phyloP scores from a whole-genome alignment of 192 early-diverging fungal species.

The Umbelopsis isabellina region DNA sequence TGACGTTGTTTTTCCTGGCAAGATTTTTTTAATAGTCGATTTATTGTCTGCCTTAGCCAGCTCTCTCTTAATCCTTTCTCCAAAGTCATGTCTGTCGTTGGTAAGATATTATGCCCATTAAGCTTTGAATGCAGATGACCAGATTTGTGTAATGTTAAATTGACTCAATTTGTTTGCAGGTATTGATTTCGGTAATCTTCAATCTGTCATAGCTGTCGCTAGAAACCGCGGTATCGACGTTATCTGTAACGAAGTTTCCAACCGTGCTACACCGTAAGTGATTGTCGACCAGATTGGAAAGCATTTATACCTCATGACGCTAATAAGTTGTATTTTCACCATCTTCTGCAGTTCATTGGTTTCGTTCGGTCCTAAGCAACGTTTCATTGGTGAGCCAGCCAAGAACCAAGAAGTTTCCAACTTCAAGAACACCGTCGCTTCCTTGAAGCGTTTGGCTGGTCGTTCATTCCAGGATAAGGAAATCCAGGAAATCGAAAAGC shows the following conservation, averaged over 20 bases:
- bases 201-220: slow-evolving; percentile 95
- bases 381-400: slow-evolving; percentile 93
- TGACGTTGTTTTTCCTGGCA: slow-evolving; percentile 17
- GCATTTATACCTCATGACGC: background rate
- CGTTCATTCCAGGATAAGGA: slow-evolving; percentile 86
- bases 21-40: slow-evolving; percentile 9
- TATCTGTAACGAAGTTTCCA: slow-evolving; percentile 95
- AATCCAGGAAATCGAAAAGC: slow-evolving; percentile 79
- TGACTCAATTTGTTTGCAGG: slow-evolving; percentile 43
- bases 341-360: slow-evolving; percentile 69
- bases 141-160: no score
- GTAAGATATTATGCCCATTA: background rate
- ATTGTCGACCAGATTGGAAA: background rate
- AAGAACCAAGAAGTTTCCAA: slow-evolving; percentile 96
- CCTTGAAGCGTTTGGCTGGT: slow-evolving; percentile 91
- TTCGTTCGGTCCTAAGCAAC: slow-evolving; percentile 93
- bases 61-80: background rate
- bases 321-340: background rate
- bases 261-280: slow-evolving; percentile 92
- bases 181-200: slow-evolving; percentile 96
- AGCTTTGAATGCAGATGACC: no score
- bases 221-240: slow-evolving; percentile 99
- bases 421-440: slow-evolving; percentile 93
- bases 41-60: background rate
- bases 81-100: slow-evolving; percentile 23